Conservation (phyloP, 352 stramenopile species). For the Pythium graminicola region DNA sequence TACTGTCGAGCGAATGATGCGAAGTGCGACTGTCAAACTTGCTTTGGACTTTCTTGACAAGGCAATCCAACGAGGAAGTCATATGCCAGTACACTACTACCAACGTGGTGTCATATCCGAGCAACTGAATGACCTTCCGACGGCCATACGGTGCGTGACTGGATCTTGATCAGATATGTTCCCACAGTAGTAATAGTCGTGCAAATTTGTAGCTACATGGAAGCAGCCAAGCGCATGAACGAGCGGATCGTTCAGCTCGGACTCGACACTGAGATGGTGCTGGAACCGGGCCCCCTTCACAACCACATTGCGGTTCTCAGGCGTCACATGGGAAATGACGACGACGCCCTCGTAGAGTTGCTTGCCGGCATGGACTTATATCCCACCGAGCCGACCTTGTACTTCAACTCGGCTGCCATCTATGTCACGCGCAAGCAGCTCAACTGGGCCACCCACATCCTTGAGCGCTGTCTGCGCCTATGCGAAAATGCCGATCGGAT, state of each 20-base stretch:
- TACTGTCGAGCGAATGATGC: not conserved
- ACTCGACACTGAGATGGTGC: slow-evolving; percentile 9
- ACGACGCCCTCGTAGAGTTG: slow-evolving; percentile 30
- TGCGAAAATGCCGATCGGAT: slow-evolving; percentile 1
- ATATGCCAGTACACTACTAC: slow-evolving; percentile 12
- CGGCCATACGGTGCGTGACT: slow-evolving; percentile 2
- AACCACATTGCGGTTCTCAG: slow-evolving; percentile 45
- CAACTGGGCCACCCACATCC: slow-evolving; percentile 13
- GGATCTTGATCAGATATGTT: not conserved
- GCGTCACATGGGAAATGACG: slow-evolving; percentile 20
- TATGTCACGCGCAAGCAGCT: slow-evolving; percentile 20
- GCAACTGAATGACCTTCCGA: not conserved
- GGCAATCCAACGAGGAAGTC: slow-evolving; percentile 11
- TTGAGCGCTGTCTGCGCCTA: slow-evolving; percentile 12
- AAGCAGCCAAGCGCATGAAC: slow-evolving; percentile 3
- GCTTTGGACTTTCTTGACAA: slow-evolving; percentile 9
- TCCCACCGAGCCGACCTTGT: slow-evolving; percentile 32
- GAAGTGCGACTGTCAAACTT: slow-evolving; percentile 9
- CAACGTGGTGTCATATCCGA: slow-evolving; percentile 13
- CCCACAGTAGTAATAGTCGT: not conserved
- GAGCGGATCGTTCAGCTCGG: not conserved
- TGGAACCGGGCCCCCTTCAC: slow-evolving; percentile 18
- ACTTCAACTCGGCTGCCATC: slow-evolving; percentile 44
- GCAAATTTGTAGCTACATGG: slow-evolving; percentile 3
- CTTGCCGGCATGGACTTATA: slow-evolving; percentile 31